These are phyloP conservation scores for Quercus bicolor DNA, from an alignment of 306 rosid genomes.

Conservation along the genomic window DNA sequence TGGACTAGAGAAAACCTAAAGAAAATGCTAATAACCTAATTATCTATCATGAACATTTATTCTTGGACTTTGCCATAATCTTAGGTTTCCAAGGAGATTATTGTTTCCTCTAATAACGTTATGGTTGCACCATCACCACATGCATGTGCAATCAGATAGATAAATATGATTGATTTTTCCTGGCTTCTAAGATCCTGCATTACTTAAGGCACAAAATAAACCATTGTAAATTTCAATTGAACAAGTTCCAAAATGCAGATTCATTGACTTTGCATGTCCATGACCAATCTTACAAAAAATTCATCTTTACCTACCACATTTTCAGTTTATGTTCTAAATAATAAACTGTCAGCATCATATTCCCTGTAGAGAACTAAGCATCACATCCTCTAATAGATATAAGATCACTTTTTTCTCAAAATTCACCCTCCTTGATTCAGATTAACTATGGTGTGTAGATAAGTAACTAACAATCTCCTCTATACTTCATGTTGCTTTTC, in stretches of 20 bases:
- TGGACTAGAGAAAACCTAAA: too few species aligned
- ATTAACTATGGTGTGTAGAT: background rate
- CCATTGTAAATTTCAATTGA: background rate
- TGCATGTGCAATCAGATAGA: background rate
- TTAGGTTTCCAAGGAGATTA: too few species aligned
- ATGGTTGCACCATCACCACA: background rate
- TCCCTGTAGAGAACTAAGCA: background rate
- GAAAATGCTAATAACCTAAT: too few species aligned
- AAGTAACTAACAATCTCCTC: background rate
- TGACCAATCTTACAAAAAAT: background rate
- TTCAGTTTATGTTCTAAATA: background rate
- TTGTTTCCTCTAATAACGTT: too few species aligned
- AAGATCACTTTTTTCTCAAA: background rate
- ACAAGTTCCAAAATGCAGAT: background rate
- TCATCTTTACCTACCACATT: background rate
- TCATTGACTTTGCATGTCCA: background rate
- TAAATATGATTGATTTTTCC: background rate
- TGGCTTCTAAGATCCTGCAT: background rate
- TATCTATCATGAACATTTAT: too few species aligned
- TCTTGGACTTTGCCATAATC: too few species aligned
- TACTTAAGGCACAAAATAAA: background rate
- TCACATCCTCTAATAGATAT: background rate
- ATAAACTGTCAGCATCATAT: background rate
- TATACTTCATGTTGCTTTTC: background rate
- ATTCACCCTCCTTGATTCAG: background rate